Base-by-base conservation (phyloP, 225 moss, liverwort and hornwort species). In the Takakia lepidozioides region DNA sequence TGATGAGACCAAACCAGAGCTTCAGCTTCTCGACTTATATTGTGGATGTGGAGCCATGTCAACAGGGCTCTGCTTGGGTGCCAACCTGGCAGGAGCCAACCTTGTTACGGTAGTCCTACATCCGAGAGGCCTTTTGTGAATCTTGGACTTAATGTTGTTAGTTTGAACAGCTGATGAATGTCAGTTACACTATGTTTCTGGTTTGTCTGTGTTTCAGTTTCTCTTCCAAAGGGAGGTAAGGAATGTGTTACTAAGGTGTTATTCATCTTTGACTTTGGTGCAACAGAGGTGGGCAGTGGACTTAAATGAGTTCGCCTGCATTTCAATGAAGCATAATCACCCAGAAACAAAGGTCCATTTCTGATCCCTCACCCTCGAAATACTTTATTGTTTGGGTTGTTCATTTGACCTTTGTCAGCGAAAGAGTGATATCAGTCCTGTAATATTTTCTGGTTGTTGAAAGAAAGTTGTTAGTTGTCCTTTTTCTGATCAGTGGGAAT, bases 11-110 rank as follows among this genome's bases (percentile, higher is more conserved):
- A 64, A 67, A 28, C 57, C 75, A 46, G 76, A 81, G 32, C 56
- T 60, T 11, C 10, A 68, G 45, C 71, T 98, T 28, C 87, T 98
- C 25, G 98, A 98, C 54, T 69, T 98, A n/a, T 98, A 98, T 34
- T 85, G 91, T 67, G 98, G 98, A 43, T 98, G 98, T 65, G 98
- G 98, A 58, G 98, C 83, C 10, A 91, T 98, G 98, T 91, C 91
- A 38, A 98, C 98, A 21, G 98, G 98, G 40, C 61, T 98, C 0
- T 85, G 83, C 60, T 67, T 83, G 41, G 98, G 98, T 49, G 72
- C 80, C 59, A 75, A 75, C 44, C 61, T 98, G 25, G 70, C 80
- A 38, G 87, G 83, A 55, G 74, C 80, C 27, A 98, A 76, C 38
- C 91, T 98, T 51, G 83, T 91, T 51, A 73, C 91, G 49, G 98